Base-by-base conservation (phyloP, 2,329 filamentous ascomycete genomes). In the Calycina herbarum region DNA sequence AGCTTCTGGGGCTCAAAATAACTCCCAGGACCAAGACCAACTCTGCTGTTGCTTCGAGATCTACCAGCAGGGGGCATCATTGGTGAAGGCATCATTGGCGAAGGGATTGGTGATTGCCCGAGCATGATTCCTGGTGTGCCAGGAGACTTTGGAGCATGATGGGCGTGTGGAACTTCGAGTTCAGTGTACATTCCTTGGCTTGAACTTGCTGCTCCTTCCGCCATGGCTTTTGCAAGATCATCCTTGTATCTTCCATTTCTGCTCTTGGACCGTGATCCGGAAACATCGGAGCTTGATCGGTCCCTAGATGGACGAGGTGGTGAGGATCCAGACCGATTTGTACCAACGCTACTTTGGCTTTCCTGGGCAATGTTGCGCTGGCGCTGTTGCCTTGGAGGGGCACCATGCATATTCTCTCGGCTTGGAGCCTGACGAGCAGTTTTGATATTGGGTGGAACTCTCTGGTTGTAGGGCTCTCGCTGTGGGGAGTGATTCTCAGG, bases 231-330 rank as follows among this genome's bases (percentile, higher is more conserved):
- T 40, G 38, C 70, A 15, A 73, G 54, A 62, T 75, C 74, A 63
- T 75, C 74, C 60, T 67, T 72, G 59, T 74, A 73, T 59, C 70
- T 66, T 31, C 70, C 73, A 66, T 72, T 76, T 24, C 70, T 71
- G 59, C 72, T 74, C 65, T 73, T 75, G 1, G 74, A 75, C 54
- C 72, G 68, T 29, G 66, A 69, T 54, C 66, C 69, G 54, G 73
- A 75, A 7, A 68, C 67, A 63, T 73, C 73, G 35, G 74, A 76
- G 58, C 69, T 70, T 20, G 74, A 75, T 51, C 74, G 66, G 58
- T 76, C 74, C 38, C 74, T 67, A n/a, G 73, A 70, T 24, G 68
- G 40, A 45, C 69, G 67, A 35, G 68, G 66, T 15, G 73, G 71
- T 59, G 70, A 67, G 7, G 73, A 75, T 24, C 63, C 73, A 38